These are phyloP conservation scores for Panicum virgatum DNA, from an alignment of 202 grass and related monocot species.

Conservation along the genomic window DNA sequence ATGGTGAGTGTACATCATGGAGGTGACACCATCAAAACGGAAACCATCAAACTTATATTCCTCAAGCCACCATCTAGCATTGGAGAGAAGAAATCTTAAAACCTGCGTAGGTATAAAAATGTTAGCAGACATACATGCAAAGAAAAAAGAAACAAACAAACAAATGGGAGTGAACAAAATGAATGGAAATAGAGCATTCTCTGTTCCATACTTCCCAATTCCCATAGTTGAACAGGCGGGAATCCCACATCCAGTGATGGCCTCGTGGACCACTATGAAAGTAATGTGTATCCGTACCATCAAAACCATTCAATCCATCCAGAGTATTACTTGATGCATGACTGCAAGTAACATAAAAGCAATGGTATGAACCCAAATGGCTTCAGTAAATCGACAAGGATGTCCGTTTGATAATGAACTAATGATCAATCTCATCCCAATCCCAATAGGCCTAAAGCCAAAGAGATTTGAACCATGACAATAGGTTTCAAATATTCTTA, in stretches of 20 bases:
- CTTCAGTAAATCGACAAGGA: constrained; percentile 18
- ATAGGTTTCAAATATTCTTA: too few species aligned
- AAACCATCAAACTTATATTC: constrained; percentile 99
- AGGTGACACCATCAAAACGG: constrained; percentile 95
- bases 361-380: constrained; percentile 28
- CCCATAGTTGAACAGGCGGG: constrained; percentile 93
- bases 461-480: background rate
- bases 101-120: constrained; percentile 57
- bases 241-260: constrained; percentile 99
- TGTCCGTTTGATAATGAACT: background rate
- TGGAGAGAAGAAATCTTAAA: constrained; percentile 92
- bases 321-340: constrained; percentile 91
- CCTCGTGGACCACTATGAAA: constrained; percentile 84
- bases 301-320: constrained; percentile 95
- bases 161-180: constrained; percentile 8
- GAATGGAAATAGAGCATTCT: background rate
- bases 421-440: background rate
- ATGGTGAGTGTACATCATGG: constrained; percentile 99
- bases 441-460: background rate
- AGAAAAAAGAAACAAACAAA: background rate
- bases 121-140: constrained; percentile 8
- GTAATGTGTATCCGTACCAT: constrained; percentile 98
- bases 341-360: constrained; percentile 48
- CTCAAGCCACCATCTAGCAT: constrained; percentile 99
- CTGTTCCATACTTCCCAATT: constrained; percentile 74